A percentile compares a stretch with the other conserved stretches of the same genome.
Evolutionary conservation across 2,329 filamentous ascomycete species (phyloP).

Genomic region (Aspergillus sergii): DNA sequence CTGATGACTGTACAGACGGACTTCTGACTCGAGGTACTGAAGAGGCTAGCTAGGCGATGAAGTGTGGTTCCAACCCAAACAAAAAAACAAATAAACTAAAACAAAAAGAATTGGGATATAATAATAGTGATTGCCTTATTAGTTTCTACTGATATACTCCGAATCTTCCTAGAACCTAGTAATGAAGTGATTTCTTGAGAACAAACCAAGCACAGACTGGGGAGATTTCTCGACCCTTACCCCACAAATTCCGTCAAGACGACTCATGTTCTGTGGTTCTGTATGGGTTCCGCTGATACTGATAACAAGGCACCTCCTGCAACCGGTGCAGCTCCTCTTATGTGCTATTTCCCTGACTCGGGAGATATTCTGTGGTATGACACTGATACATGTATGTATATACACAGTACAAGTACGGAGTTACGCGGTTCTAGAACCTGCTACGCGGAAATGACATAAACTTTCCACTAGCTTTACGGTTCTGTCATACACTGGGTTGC

Average conservation of each 20-base stretch:
- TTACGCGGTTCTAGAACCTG: background rate
- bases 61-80: background rate
- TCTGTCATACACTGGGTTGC: background rate
- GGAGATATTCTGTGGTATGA: background rate
- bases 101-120: background rate
- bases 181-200: too few species aligned
- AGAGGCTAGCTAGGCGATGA: background rate
- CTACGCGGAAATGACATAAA: background rate
- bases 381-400: background rate
- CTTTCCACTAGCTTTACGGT: background rate
- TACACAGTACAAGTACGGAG: too few species aligned
- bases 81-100: background rate
- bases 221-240: background rate
- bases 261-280: background rate
- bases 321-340: background rate
- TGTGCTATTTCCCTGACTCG: background rate
- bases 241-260: background rate
- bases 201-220: too few species aligned
- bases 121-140: too few species aligned
- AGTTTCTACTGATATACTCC: too few species aligned
- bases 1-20: background rate
- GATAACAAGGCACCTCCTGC: background rate
- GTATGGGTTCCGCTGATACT: background rate
- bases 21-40: background rate
- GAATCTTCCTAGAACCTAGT: too few species aligned